These are phyloP conservation scores for Lachnellula willkommii DNA, from an alignment of 2,329 filamentous ascomycete genomes.

Conservation along the genomic window DNA sequence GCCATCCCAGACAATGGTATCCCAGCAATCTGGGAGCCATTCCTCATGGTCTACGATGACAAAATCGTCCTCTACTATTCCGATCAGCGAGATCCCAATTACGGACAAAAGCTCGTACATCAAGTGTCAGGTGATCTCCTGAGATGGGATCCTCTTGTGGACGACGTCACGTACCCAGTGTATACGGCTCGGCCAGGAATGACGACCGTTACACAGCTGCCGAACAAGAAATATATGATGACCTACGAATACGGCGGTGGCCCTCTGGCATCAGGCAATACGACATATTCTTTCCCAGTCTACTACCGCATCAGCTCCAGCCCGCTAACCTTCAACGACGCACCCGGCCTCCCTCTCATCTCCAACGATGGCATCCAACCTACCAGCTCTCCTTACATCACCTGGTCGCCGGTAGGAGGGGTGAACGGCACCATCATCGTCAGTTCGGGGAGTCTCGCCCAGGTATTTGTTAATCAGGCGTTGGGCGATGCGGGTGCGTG, in stretches of 20 bases:
- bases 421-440: slow-evolving; percentile 29
- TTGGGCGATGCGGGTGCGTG: slow-evolving; percentile 26
- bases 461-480: slow-evolving; percentile 28
- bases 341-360: slow-evolving; percentile 20
- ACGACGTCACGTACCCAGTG: slow-evolving; percentile 57
- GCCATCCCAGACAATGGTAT: slow-evolving; percentile 54
- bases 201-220: slow-evolving; percentile 55
- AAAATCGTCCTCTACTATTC: slow-evolving; percentile 64
- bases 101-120: slow-evolving; percentile 66
- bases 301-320: slow-evolving; percentile 30
- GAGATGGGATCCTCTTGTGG: slow-evolving; percentile 53
- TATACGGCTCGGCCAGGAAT: slow-evolving; percentile 64
- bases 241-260: slow-evolving; percentile 48
- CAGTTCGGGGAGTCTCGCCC: slow-evolving; percentile 18
- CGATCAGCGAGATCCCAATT: slow-evolving; percentile 59
- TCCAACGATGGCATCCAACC: slow-evolving; percentile 25
- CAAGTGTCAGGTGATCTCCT: slow-evolving; percentile 48
- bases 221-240: slow-evolving; percentile 54
- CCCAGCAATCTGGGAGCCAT: slow-evolving; percentile 70
- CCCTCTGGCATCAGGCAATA: slow-evolving; percentile 10
- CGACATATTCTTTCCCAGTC: slow-evolving; percentile 27
- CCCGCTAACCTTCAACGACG: slow-evolving; percentile 27
- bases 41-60: slow-evolving; percentile 53
- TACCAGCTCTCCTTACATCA: slow-evolving; percentile 26
- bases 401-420: slow-evolving; percentile 28